Base-by-base conservation (phyloP, 2,329 filamentous ascomycete species). In the Talaromyces verruculosus region DNA sequence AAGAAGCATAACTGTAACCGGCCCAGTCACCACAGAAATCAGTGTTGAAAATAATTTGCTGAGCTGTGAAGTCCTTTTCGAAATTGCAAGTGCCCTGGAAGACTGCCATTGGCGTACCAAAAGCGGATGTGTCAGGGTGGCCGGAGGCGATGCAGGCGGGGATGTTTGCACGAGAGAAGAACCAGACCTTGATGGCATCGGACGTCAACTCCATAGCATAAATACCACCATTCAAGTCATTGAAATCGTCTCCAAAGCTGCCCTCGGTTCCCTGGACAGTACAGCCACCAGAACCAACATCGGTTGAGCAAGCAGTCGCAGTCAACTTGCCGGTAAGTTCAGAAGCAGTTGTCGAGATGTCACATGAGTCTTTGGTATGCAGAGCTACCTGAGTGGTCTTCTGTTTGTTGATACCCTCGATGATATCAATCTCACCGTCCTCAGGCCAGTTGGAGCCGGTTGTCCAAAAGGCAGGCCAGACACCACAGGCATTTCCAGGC, bases 1-100 rank as follows among this genome's bases (percentile, higher is more conserved):
- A 75, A 85, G 89, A 62, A 5, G 70, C 74, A 53, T 71, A 85
- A 1, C 81, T 79, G 17, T 72, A 70, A 13, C 84, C 84, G 7
- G 84, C 84, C 84, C 84, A 86, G 63, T 84, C 81, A 39, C 84
- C 84, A 67, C 84, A 86, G 73, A 86, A 85, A 0, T 82, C 83
- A 1, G 79, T 83, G 68, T 85, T 81, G 65, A 86, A 81, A 25
- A 84, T 75, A 58, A 82, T 77, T 19, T 77, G 74, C 65, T 81
- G 77, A 8, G 75, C 63, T 53, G 73, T 73, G 71, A 83, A 82
- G n/a, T 77, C 76, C 10, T 72, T 71, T 39, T 74, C 72, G 28
- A 83, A 75, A 62, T 78, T 74, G 70, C 79, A 82, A 22, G 75
- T 39, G n/a, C 78, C 77, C 65, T 78, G 66, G 61, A 84, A 80